phyloP scores from a whole-genome alignment of 306 rosid species.

The Canavalia ensiformis region DNA sequence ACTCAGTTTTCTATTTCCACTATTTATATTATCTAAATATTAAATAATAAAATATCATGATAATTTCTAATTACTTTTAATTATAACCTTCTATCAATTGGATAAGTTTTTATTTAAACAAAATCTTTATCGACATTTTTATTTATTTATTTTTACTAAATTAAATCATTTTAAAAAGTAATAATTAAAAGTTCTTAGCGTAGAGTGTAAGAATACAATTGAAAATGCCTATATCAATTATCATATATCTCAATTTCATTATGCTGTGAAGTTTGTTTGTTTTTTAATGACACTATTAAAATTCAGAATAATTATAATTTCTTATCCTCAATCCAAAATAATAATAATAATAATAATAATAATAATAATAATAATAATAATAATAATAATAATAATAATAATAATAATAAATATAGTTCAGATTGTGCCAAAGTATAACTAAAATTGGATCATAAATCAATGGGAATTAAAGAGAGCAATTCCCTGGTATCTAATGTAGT shows the following conservation, averaged over 20 bases:
- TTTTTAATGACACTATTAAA: background rate
- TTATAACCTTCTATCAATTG: too few relatives aligned
- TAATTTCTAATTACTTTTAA: too few relatives aligned
- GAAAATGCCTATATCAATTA: background rate
- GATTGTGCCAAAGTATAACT: background rate
- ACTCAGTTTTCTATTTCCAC: too few relatives aligned
- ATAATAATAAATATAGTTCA: background rate
- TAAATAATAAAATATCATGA: too few relatives aligned
- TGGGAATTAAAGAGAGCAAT: background rate
- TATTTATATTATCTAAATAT: too few relatives aligned
- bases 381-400: too few relatives aligned
- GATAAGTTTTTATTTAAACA: too few relatives aligned
- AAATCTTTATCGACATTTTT: too few relatives aligned
- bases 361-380: too few relatives aligned
- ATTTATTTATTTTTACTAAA: too few relatives aligned
- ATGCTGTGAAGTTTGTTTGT: background rate
- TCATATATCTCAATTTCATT: background rate
- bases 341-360: too few relatives aligned
- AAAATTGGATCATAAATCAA: background rate
- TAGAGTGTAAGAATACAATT: background rate
- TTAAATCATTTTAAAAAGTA: background rate
- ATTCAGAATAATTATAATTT: background rate
- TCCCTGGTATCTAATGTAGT: background rate
- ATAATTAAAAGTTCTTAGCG: background rate
- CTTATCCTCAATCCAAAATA: too few relatives aligned